Base-by-base conservation (phyloP, 2,329 filamentous ascomycete species). In the Ophidiomyces ophidiicola region DNA sequence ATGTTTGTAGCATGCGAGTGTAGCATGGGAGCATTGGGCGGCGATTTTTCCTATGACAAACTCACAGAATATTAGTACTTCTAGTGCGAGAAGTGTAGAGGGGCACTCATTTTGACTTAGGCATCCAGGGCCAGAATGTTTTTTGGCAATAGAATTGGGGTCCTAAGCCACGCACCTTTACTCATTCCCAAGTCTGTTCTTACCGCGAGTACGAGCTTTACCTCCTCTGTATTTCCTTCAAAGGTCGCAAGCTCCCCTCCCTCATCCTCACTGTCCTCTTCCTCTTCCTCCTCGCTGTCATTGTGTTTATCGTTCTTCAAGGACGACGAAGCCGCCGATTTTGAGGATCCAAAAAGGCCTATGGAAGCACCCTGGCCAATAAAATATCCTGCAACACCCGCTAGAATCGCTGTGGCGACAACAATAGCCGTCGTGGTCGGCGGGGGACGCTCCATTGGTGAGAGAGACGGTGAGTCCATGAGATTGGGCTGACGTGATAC, bases 101-200 rank as follows among this genome's bases (percentile, higher is more conserved):
- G 26, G 11, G 21, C 8, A 21, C 28, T 8, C n/a, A 8, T 17
- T 21, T 23, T 18, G n/a, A n/a, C n/a, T n/a, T n/a, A n/a, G n/a
- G n/a, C n/a, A n/a, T n/a, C n/a, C n/a, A n/a, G n/a, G n/a, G n/a
- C n/a, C n/a, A n/a, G n/a, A n/a, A n/a, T n/a, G n/a, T n/a, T n/a
- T n/a, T n/a, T n/a, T n/a, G n/a, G n/a, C n/a, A n/a, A n/a, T n/a
- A n/a, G n/a, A n/a, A n/a, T n/a, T n/a, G n/a, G n/a, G n/a, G n/a
- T n/a, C n/a, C n/a, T n/a, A n/a, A n/a, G 37, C 42, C 10, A 4
- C 68, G 29, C 67, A 90, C 88, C 88, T 66, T 94, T 96, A 6
- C 82, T 90, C 90, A 98, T 98, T 52, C 88, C 88, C 53, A 98
- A 63, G 64, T 98, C 90, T 12, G 85, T 94, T 56, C 90, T 69